Evolutionary conservation across 306 rosid species (phyloP).

Genomic region (Prunus padus): DNA sequence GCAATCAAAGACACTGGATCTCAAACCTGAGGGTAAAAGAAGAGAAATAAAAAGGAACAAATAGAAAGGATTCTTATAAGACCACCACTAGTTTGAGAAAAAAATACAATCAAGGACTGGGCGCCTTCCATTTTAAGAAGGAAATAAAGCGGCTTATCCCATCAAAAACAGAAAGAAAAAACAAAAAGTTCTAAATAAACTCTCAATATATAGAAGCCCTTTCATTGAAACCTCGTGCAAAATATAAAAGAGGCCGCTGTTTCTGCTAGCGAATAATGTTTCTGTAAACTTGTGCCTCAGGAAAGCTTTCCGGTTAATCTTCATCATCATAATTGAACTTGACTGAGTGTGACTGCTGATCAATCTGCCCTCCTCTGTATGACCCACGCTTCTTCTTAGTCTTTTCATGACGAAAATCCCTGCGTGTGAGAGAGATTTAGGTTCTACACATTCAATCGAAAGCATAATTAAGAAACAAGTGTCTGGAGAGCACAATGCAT

Average conservation of each 20-base stretch:
- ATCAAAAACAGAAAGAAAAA: neutral
- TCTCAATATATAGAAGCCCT: neutral
- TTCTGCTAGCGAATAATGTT: neutral
- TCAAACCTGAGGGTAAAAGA: no score
- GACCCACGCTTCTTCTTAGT: slow-evolving; percentile 96
- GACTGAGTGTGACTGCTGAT: slow-evolving; percentile 74
- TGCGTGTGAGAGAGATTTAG: slow-evolving; percentile 21
- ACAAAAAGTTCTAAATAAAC: neutral
- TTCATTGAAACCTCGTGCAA: neutral
- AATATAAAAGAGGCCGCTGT: neutral
- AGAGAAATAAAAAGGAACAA: no score
- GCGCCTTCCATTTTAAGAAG: slow-evolving; percentile 9
- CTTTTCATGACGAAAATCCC: slow-evolving; percentile 96
- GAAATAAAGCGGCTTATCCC: neutral
- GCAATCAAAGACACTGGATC: no score
- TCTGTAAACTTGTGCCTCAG: neutral
- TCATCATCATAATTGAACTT: slow-evolving; percentile 86
- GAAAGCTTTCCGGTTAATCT: slow-evolving; percentile 34
- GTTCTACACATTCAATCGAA: neutral
- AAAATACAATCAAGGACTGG: neutral
- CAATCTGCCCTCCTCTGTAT: slow-evolving; percentile 88
- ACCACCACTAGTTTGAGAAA: neutral
- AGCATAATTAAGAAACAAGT: neutral
- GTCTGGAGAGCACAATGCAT: neutral
- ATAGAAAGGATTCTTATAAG: no score